Evolutionary conservation across 2,329 filamentous ascomycete species (phyloP).

Genomic region (Phaeosphaeriaceae sp.): DNA sequence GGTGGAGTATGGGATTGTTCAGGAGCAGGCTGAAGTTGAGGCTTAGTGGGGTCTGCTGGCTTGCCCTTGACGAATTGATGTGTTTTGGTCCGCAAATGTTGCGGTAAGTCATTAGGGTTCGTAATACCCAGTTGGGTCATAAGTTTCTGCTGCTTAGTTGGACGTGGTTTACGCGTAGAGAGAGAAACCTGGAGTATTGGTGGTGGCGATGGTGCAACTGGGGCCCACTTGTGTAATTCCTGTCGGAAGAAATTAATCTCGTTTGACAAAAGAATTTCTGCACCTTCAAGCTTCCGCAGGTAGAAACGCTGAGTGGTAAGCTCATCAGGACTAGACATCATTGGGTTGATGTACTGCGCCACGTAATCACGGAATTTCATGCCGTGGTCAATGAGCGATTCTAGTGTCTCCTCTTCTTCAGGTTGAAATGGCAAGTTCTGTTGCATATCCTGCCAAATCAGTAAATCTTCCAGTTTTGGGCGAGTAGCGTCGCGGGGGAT

Average conservation of each 20-base stretch:
- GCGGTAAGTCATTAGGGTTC: constrained; percentile 87
- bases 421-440: constrained; percentile 85
- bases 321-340: constrained; percentile 82
- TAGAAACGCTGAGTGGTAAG: constrained; percentile 92
- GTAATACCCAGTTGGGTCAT: constrained; percentile 87
- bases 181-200: constrained; percentile 85
- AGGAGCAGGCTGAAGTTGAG: constrained; percentile 44
- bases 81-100: constrained; percentile 75
- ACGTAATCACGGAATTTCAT: constrained; percentile 85
- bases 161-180: constrained; percentile 92
- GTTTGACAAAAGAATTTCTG: constrained; percentile 86
- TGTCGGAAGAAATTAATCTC: constrained; percentile 99
- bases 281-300: constrained; percentile 94
- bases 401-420: constrained; percentile 86
- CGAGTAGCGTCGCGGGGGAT: constrained; percentile 95
- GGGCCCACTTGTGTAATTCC: constrained; percentile 92
- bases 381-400: constrained; percentile 85
- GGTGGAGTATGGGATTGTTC: constrained; percentile 48
- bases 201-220: constrained; percentile 84
- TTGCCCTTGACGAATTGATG: constrained; percentile 62
- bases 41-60: constrained; percentile 53
- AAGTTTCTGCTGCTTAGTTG: constrained; percentile 95
- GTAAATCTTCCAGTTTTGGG: constrained; percentile 90
- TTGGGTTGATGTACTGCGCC: constrained; percentile 77
- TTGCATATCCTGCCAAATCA: constrained; percentile 84